Evolutionary conservation across 2,329 filamentous ascomycete genomes (phyloP).

Genomic region (Penicillium sp.): DNA sequence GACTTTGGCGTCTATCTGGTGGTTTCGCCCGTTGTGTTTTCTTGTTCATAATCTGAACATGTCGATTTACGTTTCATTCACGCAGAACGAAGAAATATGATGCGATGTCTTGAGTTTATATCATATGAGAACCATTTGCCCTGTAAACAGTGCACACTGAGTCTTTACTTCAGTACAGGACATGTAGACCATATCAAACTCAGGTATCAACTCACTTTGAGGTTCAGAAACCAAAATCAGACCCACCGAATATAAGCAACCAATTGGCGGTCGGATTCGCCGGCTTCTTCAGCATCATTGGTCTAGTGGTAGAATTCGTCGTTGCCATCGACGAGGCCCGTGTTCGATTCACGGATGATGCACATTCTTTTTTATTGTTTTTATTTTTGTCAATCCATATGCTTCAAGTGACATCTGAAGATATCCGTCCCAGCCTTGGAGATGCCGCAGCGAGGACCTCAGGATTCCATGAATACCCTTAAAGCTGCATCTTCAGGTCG

Average conservation of each 20-base stretch:
- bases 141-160: too few relatives aligned
- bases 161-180: too few relatives aligned
- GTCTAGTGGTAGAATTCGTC: slow-evolving; percentile 50
- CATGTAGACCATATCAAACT: too few relatives aligned
- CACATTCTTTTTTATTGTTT: slow-evolving; percentile 15
- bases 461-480: background rate
- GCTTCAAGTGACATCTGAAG: too few relatives aligned
- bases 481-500: background rate
- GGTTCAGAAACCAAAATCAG: background rate
- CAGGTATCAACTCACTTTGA: too few relatives aligned
- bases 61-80: slow-evolving; percentile 1
- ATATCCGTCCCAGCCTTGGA: too few relatives aligned
- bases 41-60: slow-evolving; percentile 9
- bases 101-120: background rate
- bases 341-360: slow-evolving; percentile 49
- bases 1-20: slow-evolving; percentile 6
- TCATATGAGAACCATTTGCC: background rate
- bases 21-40: background rate
- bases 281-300: slow-evolving; percentile 37
- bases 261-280: slow-evolving; percentile 8
- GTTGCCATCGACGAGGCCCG: slow-evolving; percentile 50
- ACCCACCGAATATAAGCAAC: slow-evolving; percentile 3
- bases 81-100: slow-evolving; percentile 6
- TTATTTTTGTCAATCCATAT: background rate
- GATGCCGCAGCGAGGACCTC: background rate